A percentile compares a stretch with the other conserved stretches of the same genome.
phyloP scores from a whole-genome alignment of 1,139 yeast genomes.

The Arxiozyma heterogenica region DNA sequence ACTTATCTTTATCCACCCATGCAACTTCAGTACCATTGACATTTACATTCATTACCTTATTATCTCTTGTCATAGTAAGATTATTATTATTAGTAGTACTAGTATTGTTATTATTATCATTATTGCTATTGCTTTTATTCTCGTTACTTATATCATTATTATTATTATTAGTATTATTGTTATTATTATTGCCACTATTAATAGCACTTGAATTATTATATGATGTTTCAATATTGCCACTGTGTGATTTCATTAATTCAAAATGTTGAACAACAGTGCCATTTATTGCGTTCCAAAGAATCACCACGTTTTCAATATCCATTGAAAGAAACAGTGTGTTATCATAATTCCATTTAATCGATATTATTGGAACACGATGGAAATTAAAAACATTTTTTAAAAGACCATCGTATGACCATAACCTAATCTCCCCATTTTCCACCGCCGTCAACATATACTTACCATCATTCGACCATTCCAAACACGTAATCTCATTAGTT shows the following conservation, averaged over 20 bases:
- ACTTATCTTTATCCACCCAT: constrained; percentile 66
- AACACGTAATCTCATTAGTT: constrained; percentile 32
- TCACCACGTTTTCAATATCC: constrained; percentile 34
- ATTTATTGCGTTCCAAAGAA: constrained; percentile 46
- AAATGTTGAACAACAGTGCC: constrained; percentile 42
- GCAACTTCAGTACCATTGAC: constrained; percentile 45
- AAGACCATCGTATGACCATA: constrained; percentile 62
- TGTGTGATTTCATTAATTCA: constrained; percentile 22
- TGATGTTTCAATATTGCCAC: background rate
- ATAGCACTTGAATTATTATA: background rate
- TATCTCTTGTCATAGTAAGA: background rate
- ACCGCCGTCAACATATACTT: constrained; percentile 47
- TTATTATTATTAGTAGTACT: background rate
- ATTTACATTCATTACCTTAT: background rate
- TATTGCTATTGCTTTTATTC: constrained; percentile 35
- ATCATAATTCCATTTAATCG: constrained; percentile 43
- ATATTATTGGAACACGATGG: constrained; percentile 46
- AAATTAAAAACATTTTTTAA: constrained; percentile 50
- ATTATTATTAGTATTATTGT: constrained; percentile 33
- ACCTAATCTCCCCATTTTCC: constrained; percentile 54
- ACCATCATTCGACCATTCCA: constrained; percentile 62
- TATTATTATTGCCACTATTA: constrained; percentile 19
- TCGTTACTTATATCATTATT: background rate
- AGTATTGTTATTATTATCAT: constrained; percentile 2
- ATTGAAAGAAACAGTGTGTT: constrained; percentile 32